A percentile compares a stretch with the other conserved stretches of the same genome.
phyloP scores from a whole-genome alignment of 208 protist species.

The Leishmania guyanensis region DNA sequence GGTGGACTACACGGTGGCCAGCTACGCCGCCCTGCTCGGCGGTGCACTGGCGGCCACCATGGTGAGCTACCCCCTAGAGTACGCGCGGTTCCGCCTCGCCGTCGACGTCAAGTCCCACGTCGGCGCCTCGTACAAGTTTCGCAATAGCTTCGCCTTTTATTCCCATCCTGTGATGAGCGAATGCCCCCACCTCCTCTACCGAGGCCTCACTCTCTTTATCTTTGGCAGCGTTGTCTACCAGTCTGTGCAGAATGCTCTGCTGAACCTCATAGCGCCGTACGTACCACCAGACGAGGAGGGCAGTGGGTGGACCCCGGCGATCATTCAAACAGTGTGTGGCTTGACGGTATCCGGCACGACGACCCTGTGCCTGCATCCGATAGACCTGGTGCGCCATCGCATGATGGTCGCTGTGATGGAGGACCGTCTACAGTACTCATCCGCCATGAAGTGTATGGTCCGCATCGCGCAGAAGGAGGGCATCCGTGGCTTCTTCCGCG shows the following conservation, averaged over 20 bases:
- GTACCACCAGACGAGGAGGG: constrained; percentile 51
- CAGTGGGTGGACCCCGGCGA: constrained; percentile 36
- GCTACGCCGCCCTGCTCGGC: constrained; percentile 55
- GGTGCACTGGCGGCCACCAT: constrained; percentile 44
- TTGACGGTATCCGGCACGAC: constrained; percentile 55
- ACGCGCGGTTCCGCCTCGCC: constrained; percentile 76
- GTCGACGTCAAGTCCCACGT: constrained; percentile 68
- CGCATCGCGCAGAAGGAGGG: constrained; percentile 69
- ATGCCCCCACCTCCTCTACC: constrained; percentile 75
- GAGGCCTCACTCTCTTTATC: constrained; percentile 67
- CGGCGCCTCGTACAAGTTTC: constrained; percentile 62
- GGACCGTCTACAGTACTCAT: constrained; percentile 61
- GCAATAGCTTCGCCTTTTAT: constrained; percentile 76
- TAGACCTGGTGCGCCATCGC: constrained; percentile 75
- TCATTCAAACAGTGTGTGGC: constrained; percentile 50
- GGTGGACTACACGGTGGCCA: constrained; percentile 45
- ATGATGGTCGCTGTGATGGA: constrained; percentile 85
- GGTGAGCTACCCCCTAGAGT: constrained; percentile 84
- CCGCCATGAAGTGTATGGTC: constrained; percentile 52
- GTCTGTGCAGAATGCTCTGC: constrained; percentile 40
- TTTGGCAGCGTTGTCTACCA: constrained; percentile 71
- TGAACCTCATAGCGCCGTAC: constrained; percentile 41
- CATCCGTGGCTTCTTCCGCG: constrained; percentile 67
- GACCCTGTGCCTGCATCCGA: constrained; percentile 72
- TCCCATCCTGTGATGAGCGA: constrained; percentile 70